Evolutionary conservation across 1,284 basidiomycete genomes (phyloP), one percentile per base, ranked within the genome.

Genomic region (Fomitopsis betulina): DNA sequence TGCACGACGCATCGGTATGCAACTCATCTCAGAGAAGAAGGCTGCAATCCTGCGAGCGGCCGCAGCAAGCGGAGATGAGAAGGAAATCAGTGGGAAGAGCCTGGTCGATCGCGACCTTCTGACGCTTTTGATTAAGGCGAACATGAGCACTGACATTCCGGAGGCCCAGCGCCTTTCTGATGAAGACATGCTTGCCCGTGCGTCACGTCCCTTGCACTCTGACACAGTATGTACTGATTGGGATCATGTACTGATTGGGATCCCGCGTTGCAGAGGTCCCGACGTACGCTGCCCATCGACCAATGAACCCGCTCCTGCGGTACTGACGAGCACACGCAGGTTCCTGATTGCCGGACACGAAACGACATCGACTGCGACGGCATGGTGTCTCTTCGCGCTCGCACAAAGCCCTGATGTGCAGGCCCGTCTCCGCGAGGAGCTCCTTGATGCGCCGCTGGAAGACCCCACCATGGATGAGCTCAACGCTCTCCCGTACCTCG

Each of bases 311-410:
- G 27, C 35, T 32, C 7, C 19, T 7, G 32, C 15, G 23, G n/a
- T 4, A 35, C 53, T n/a, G 25, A 33, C 6, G 7, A 6, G n/a
- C n/a, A 5, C 13, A 15, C 15, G 7, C 33, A 68, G 67, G 15
- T 86, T 86, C 71, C 66, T 89, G 1, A 73, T 83, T 5, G 85
- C 86, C 4, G 92, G 92, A 1, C 89, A 93, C 70, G 92, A 94
- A 68, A 94, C 93, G 0, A 77, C 77, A 19, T 63, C 60, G 40
- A 63, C 70, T 3, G 68, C 67, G 1, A 78, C 79, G 0, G 77
- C 78, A 0, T 87, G 85, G 85, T 83, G 84, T 0, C 73, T 94
- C 0, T 89, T 79, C 68, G 79, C 83, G 1, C 81, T 96, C 2
- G 72, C 84, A 0, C 75, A 77, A 42, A 62, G 82, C 54, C 81